Evolutionary conservation across 1,284 basidiomycete species (phyloP).

Genomic region (Pseudozyma hubeiensis): DNA sequence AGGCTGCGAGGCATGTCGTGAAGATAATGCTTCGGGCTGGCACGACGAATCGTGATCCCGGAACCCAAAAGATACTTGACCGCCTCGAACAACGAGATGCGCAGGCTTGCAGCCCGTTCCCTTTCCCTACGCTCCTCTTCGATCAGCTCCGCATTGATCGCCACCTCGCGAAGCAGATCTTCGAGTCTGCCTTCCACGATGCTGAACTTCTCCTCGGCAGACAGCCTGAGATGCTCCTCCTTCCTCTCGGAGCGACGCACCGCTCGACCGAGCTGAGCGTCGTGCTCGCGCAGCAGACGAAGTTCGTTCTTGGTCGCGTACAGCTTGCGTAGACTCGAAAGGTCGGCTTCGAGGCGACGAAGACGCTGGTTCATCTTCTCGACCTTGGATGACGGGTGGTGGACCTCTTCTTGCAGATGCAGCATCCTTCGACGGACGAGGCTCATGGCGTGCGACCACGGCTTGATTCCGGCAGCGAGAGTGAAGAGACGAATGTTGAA

Average conservation of each 20-base stretch:
- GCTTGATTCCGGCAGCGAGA: slow-evolving; percentile 68
- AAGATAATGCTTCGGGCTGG: slow-evolving; percentile 42
- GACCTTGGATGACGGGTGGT: slow-evolving; percentile 64
- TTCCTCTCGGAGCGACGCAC: slow-evolving; percentile 65
- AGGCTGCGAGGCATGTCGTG: slow-evolving; percentile 49
- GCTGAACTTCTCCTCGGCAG: slow-evolving; percentile 61
- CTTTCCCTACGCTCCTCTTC: slow-evolving; percentile 61
- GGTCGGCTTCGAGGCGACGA: slow-evolving; percentile 64
- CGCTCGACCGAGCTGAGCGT: slow-evolving; percentile 65
- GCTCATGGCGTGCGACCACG: slow-evolving; percentile 56
- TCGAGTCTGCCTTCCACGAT: slow-evolving; percentile 62
- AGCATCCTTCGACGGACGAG: slow-evolving; percentile 57
- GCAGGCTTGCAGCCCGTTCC: slow-evolving; percentile 49
- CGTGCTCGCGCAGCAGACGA: slow-evolving; percentile 65
- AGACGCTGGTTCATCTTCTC: slow-evolving; percentile 64
- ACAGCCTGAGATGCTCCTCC: slow-evolving; percentile 59
- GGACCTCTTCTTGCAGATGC: slow-evolving; percentile 64
- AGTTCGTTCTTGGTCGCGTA: slow-evolving; percentile 67
- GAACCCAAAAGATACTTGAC: slow-evolving; percentile 59
- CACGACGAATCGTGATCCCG: slow-evolving; percentile 28
- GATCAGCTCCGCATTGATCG: slow-evolving; percentile 66
- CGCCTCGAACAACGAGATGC: slow-evolving; percentile 54
- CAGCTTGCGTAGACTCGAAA: slow-evolving; percentile 51
- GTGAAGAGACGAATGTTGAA: slow-evolving; percentile 68
- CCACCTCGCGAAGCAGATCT: slow-evolving; percentile 61